Evolutionary conservation across 192 early-diverging fungal species (phyloP), one percentile per base, ranked within the genome.

Genomic region (Thamnidium elegans): DNA sequence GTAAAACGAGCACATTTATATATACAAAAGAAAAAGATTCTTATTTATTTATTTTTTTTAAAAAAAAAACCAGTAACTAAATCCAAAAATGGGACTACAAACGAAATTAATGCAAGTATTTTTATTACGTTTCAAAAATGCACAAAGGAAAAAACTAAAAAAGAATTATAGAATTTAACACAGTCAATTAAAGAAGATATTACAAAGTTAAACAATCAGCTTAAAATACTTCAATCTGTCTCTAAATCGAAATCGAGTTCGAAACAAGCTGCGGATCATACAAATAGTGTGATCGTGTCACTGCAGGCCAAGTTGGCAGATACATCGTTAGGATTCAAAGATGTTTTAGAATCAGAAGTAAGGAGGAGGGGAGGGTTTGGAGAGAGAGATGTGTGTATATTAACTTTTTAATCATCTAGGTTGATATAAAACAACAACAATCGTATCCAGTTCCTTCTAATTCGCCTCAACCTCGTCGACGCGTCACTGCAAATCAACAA

Each of bases 141-240:
- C n/a, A n/a, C n/a, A n/a, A n/a, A n/a, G n/a, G n/a, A n/a, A n/a
- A n/a, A n/a, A n/a, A n/a, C n/a, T n/a, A n/a, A n/a, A n/a, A n/a
- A n/a, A n/a, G n/a, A n/a, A n/a, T n/a, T n/a, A n/a, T n/a, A n/a
- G n/a, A n/a, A n/a, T 75, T 82, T 99, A 63, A 93, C 94, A 17
- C 88, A 84, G 62, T 87, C 88, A 39, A 96, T 98, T 68, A 97
- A 98, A 73, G 92, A 96, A 83, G 92, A 97, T 61, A 95, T 99
- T 70, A 91, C 90, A 21, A 86, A 89, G 21, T 80, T 99, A 55
- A 97, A 97, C 71, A 86, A 87, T 62, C 94, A 96, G 77, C 98
- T 99, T 55, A 81, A 88, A 21, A 82, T 87, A 60, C 82, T 99
- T 31, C 92, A 95, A 71, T 71, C 70, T 17, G 84, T 86, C 58